These are phyloP conservation scores for Flaveria floridana DNA, from an alignment of 140 eudicot genomes.

Conservation along the genomic window DNA sequence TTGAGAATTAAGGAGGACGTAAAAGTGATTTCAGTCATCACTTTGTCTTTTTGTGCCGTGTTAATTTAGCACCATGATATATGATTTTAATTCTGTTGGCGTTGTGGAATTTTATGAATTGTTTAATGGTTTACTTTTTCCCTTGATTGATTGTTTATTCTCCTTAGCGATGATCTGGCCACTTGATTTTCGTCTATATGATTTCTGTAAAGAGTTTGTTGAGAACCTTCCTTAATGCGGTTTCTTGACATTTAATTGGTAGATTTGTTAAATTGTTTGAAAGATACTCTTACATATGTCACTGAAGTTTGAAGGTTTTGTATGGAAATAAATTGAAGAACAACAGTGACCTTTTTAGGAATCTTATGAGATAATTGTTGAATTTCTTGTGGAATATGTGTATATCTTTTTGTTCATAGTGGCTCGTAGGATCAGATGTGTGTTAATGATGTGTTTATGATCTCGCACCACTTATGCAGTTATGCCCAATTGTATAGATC, in stretches of 20 bases:
- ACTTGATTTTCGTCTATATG: conserved; percentile 19
- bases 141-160: neutral
- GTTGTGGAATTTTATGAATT: neutral
- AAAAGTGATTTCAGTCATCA: conserved; percentile 17
- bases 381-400: neutral
- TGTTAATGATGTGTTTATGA: conserved; percentile 3
- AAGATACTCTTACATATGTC: conserved; percentile 11
- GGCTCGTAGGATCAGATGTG: neutral
- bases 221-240: neutral
- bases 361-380: neutral
- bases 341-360: neutral
- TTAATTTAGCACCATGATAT: conserved; percentile 4
- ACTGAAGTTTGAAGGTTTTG: conserved; percentile 1
- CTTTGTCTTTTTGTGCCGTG: conserved; percentile 16
- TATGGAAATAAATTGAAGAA: conserved; percentile 20
- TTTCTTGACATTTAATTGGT: conserved; percentile 19
- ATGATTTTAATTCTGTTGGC: neutral
- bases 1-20: neutral
- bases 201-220: conserved; percentile 18
- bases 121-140: neutral
- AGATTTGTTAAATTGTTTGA: conserved; percentile 2
- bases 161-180: conserved; percentile 17
- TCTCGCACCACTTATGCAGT: neutral
- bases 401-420: neutral
- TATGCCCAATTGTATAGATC: neutral